These are phyloP conservation scores for Blastocystis sp. DNA, from an alignment of 352 stramenopile genomes.

Conservation along the genomic window DNA sequence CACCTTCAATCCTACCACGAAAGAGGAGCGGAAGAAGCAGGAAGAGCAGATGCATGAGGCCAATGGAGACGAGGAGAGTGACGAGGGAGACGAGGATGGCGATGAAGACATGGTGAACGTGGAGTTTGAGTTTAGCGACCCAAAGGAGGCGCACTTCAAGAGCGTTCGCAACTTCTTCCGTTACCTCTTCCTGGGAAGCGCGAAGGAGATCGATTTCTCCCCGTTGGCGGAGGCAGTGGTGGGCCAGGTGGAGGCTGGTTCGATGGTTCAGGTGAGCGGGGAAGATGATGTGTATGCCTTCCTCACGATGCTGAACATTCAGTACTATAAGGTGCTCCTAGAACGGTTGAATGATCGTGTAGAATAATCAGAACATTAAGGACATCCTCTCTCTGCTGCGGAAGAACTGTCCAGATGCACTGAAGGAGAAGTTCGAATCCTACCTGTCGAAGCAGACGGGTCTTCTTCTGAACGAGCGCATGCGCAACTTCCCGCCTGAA, in stretches of 20 bases:
- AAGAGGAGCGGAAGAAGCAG: conserved; percentile 18
- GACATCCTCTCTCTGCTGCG: not conserved
- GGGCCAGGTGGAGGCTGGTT: conserved; percentile 34
- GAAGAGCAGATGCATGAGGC: not conserved
- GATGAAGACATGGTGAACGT: conserved; percentile 46
- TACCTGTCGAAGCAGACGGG: conserved; percentile 40
- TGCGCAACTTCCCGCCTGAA: conserved; percentile 57
- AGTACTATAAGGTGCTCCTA: not conserved
- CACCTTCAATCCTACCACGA: not conserved
- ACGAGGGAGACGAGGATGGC: not conserved
- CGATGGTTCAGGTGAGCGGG: conserved; percentile 42
- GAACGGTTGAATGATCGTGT: not conserved
- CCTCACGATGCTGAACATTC: conserved; percentile 48
- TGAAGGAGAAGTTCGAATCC: not conserved
- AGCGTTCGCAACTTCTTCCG: conserved; percentile 29
- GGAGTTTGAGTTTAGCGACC: conserved; percentile 55
- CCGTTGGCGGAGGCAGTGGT: conserved; percentile 39
- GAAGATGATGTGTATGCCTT: conserved; percentile 57
- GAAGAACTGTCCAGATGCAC: not conserved
- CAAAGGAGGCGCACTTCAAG: conserved; percentile 50
- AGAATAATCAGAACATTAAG: conserved; percentile 12
- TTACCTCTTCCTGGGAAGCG: not conserved
- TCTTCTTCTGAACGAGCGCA: conserved; percentile 47
- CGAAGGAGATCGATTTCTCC: conserved; percentile 41
- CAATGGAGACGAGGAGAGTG: not conserved